Conservation (phyloP, 352 stramenopile species). For the Globisporangium acanthophoron region DNA sequence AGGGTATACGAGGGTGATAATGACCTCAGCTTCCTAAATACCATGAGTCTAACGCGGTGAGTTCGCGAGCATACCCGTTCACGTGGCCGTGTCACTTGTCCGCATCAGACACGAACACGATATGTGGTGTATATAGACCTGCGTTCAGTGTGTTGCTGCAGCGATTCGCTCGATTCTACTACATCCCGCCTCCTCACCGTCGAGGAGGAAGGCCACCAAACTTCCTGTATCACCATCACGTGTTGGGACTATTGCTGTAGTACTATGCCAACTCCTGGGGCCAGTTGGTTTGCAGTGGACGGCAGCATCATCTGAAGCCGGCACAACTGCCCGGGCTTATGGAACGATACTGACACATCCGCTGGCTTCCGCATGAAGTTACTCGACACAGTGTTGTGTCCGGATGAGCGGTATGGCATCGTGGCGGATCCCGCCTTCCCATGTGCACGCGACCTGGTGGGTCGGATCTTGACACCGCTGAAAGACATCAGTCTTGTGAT, state of each 20-base stretch:
- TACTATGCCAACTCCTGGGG: neutral
- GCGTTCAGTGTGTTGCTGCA: neutral
- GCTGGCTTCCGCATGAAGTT: neutral
- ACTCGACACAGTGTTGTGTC: neutral
- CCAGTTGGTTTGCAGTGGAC: neutral
- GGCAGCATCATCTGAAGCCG: neutral
- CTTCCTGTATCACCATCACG: neutral
- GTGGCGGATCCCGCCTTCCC: neutral
- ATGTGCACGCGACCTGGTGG: no score
- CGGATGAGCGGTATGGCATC: neutral
- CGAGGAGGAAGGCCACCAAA: neutral
- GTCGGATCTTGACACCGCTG: no score
- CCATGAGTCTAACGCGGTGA: no score
- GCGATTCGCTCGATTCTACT: neutral
- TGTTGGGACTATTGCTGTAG: neutral
- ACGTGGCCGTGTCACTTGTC: neutral
- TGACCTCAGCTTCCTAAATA: no score
- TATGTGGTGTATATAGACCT: neutral
- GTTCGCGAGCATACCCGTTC: neutral
- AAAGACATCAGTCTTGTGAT: no score
- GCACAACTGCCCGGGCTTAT: neutral
- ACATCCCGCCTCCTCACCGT: neutral
- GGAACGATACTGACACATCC: neutral
- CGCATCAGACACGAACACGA: no score
- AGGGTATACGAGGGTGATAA: no score